phyloP scores from a whole-genome alignment of 495 filamentous ascomycete species.

The Corynascus novoguineensis region DNA sequence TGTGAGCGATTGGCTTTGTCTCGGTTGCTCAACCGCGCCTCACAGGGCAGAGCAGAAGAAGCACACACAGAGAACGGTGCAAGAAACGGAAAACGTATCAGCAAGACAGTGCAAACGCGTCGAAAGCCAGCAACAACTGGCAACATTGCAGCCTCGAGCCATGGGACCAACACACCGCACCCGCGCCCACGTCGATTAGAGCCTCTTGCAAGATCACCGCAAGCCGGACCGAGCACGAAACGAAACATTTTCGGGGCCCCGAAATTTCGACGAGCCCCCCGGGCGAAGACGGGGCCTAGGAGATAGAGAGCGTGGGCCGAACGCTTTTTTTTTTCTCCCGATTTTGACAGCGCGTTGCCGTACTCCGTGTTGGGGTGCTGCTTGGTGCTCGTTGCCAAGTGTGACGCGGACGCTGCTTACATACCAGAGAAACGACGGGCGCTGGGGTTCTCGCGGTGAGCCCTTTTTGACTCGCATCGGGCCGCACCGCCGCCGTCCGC shows the following conservation, averaged over 20 bases:
- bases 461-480: constrained; percentile 10
- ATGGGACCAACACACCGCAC: constrained; percentile 15
- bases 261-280: too few relatives aligned
- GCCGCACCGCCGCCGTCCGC: constrained; percentile 10
- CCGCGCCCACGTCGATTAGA: constrained; percentile 10
- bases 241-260: too few relatives aligned
- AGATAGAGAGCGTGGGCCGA: too few relatives aligned
- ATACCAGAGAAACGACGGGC: too few relatives aligned
- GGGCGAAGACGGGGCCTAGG: too few relatives aligned
- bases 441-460: too few relatives aligned
- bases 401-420: too few relatives aligned
- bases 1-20: constrained; percentile 4
- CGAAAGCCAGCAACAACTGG: not conserved
- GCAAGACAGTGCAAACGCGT: constrained; percentile 1
- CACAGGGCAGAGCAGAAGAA: too few relatives aligned
- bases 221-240: not conserved
- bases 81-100: not conserved
- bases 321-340: too few relatives aligned
- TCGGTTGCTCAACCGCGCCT: not conserved
- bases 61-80: too few relatives aligned
- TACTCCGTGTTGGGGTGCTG: too few relatives aligned
- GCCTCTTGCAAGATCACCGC: not conserved
- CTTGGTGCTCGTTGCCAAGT: too few relatives aligned
- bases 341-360: not conserved
- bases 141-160: not conserved